phyloP scores from a whole-genome alignment of 2,329 filamentous ascomycete genomes.

The Remersonia thermophila region DNA sequence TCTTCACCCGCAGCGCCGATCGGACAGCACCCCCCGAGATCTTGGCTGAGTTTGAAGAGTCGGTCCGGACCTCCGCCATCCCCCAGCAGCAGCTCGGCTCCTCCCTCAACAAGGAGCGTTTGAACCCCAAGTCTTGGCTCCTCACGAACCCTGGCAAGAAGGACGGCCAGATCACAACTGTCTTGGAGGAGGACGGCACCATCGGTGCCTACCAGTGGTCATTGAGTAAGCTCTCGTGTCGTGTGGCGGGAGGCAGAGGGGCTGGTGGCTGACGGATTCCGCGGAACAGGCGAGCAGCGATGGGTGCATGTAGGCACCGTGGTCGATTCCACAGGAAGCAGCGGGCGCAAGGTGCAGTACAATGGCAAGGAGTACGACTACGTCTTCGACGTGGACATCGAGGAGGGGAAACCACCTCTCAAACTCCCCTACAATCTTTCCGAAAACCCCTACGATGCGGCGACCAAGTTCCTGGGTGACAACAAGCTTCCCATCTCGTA shows the following conservation, averaged over 20 bases:
- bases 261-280: constrained; percentile 19
- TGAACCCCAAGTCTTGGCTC: constrained; percentile 81
- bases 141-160: constrained; percentile 76
- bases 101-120: constrained; percentile 73
- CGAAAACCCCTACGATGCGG: constrained; percentile 84
- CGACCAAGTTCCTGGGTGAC: constrained; percentile 78
- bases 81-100: constrained; percentile 72
- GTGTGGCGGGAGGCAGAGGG: background rate
- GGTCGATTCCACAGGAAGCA: constrained; percentile 76
- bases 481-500: constrained; percentile 82
- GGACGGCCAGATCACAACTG: constrained; percentile 91
- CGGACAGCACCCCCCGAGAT: constrained; percentile 57
- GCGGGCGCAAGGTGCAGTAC: constrained; percentile 63
- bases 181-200: constrained; percentile 66
- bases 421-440: constrained; percentile 91
- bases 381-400: constrained; percentile 92
- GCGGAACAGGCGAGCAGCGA: constrained; percentile 44
- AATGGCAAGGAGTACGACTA: constrained; percentile 86
- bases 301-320: constrained; percentile 92
- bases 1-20: constrained; percentile 65
- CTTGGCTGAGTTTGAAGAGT: constrained; percentile 64
- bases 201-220: constrained; percentile 89
- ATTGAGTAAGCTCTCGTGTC: constrained; percentile 22
- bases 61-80: constrained; percentile 72
- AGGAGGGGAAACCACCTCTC: constrained; percentile 82